A percentile compares a stretch with the other conserved stretches of the same genome.
phyloP scores from a whole-genome alignment of 805 yeast species.

The Candida michaelii region DNA sequence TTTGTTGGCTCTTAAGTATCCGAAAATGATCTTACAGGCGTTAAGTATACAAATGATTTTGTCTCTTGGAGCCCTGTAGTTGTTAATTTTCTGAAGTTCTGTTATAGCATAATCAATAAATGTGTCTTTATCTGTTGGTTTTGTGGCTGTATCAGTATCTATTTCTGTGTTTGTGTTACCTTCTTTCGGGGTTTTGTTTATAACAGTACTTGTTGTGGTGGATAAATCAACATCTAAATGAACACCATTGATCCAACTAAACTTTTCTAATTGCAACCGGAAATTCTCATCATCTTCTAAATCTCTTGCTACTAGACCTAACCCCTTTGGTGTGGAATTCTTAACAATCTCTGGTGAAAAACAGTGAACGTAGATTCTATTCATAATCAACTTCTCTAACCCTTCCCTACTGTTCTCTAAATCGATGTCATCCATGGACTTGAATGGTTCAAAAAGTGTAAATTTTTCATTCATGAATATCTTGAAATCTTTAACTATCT shows the following conservation, averaged over 20 bases:
- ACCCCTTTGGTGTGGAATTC: conserved; percentile 6
- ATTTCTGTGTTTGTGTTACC: no score
- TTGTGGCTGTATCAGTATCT: no score
- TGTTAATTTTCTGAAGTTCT: conserved; percentile 76
- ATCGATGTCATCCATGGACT: conserved; percentile 53
- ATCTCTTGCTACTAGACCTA: conserved; percentile 57
- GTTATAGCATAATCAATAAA: conserved; percentile 64
- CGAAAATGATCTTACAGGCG: conserved; percentile 90
- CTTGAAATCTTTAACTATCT: conserved; percentile 76
- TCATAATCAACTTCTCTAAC: conserved; percentile 88
- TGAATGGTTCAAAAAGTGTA: conserved; percentile 68
- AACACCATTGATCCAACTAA: conserved; percentile 66
- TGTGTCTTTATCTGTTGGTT: conserved; percentile 31
- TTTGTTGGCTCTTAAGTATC: conserved; percentile 71
- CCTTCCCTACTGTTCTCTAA: conserved; percentile 83
- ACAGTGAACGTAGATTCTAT: conserved; percentile 71
- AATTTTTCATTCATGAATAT: conserved; percentile 66
- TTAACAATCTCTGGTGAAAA: conserved; percentile 73
- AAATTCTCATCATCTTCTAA: conserved; percentile 57
- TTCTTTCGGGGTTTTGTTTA: no score
- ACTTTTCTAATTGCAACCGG: conserved; percentile 54
- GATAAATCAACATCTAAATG: conserved; percentile 77
- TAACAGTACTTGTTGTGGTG: no score
- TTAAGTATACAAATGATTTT: conserved; percentile 88
- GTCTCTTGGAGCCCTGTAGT: conserved; percentile 91